These are phyloP conservation scores for Albifimbria verrucaria DNA, from an alignment of 2,329 filamentous ascomycete genomes.

Conservation along the genomic window DNA sequence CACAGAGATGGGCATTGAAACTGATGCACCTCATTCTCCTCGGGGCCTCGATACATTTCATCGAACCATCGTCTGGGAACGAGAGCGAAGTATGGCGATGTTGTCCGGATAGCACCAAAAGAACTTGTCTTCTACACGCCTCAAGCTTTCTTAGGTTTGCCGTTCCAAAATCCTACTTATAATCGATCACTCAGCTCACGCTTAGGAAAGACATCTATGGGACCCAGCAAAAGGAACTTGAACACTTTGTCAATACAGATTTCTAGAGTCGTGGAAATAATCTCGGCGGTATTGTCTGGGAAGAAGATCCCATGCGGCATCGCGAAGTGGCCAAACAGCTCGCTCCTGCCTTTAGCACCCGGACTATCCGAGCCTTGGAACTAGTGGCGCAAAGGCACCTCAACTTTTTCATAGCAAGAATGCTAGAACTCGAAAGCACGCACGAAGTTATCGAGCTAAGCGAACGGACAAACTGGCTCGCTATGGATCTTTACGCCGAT, in stretches of 20 bases:
- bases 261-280: not conserved
- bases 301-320: slow-evolving; percentile 1
- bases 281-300: not conserved
- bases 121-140: not conserved
- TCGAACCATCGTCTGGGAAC: too few relatives aligned
- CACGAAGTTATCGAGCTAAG: not conserved
- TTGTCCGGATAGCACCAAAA: not conserved
- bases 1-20: too few relatives aligned
- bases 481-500: not conserved
- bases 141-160: not conserved
- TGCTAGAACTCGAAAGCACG: not conserved
- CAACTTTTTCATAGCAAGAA: not conserved
- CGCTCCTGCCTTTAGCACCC: not conserved
- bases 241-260: not conserved
- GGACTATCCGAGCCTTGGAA: not conserved
- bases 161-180: not conserved
- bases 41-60: too few relatives aligned
- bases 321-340: not conserved
- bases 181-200: not conserved
- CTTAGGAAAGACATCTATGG: not conserved
- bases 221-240: not conserved
- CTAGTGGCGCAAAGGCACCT: not conserved
- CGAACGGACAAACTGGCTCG: not conserved
- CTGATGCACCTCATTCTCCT: too few relatives aligned
- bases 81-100: too few relatives aligned